phyloP scores from a whole-genome alignment of 2,329 filamentous ascomycete species.

The Arthrobotrys entomopaga region DNA sequence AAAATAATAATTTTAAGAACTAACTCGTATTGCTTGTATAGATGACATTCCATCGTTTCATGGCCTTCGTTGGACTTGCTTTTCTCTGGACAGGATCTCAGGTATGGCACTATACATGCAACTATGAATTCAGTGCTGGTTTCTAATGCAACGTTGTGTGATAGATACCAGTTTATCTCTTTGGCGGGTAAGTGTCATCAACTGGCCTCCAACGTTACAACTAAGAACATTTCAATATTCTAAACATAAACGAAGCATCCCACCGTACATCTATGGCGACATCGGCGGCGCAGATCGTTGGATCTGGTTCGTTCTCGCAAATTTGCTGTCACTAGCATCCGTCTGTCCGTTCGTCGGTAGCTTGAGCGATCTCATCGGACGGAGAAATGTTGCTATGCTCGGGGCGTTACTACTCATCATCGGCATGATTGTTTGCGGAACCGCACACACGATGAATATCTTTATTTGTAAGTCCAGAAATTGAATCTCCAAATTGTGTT shows the following conservation, averaged over 20 bases:
- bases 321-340: conserved; percentile 69
- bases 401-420: conserved; percentile 68
- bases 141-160: neutral
- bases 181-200: conserved; percentile 59
- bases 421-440: conserved; percentile 71
- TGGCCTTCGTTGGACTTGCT: conserved; percentile 35
- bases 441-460: conserved; percentile 69
- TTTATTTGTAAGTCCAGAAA: conserved; percentile 68
- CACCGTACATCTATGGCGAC: conserved; percentile 63
- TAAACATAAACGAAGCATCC: conserved; percentile 42
- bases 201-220: neutral
- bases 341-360: conserved; percentile 74
- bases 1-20: too few species aligned
- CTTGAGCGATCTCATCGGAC: conserved; percentile 72
- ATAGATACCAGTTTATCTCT: conserved; percentile 60
- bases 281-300: conserved; percentile 64
- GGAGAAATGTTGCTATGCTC: conserved; percentile 69
- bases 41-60: conserved; percentile 37
- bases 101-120: neutral
- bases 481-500: too few species aligned
- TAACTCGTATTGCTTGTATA: neutral
- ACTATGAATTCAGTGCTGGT: neutral
- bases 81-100: conserved; percentile 42
- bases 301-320: conserved; percentile 64
- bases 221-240: neutral